Evolutionary conservation across 805 yeast genomes (phyloP).

Genomic region (Wickerhamomyces canadensis): DNA sequence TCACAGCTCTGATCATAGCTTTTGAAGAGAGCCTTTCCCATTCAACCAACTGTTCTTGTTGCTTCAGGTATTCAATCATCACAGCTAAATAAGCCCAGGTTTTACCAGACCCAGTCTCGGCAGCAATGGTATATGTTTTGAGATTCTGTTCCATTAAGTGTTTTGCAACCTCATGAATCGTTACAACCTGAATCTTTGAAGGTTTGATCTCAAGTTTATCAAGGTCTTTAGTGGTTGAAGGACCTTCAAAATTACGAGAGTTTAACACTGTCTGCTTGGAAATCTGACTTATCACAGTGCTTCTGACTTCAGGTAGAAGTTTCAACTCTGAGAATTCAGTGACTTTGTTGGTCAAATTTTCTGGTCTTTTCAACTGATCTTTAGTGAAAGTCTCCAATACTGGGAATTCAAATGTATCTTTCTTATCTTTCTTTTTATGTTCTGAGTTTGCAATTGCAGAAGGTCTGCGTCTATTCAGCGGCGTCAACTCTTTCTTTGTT

Average conservation of each 20-base stretch:
- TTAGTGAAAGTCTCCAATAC: slow-evolving; percentile 23
- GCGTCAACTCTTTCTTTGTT: not conserved
- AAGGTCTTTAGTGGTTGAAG: slow-evolving; percentile 7
- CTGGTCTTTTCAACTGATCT: slow-evolving; percentile 28
- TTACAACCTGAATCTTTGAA: slow-evolving; percentile 79
- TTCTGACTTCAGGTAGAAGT: slow-evolving; percentile 61
- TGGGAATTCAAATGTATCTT: slow-evolving; percentile 13
- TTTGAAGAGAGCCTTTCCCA: slow-evolving; percentile 30
- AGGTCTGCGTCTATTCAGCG: not conserved
- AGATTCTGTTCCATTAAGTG: slow-evolving; percentile 33
- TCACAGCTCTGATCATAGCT: slow-evolving; percentile 57
- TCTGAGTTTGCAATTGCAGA: not conserved
- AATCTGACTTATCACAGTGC: slow-evolving; percentile 51
- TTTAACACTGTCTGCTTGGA: slow-evolving; percentile 37
- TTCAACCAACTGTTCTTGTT: slow-evolving; percentile 36
- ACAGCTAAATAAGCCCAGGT: slow-evolving; percentile 90
- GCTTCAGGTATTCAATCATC: slow-evolving; percentile 58
- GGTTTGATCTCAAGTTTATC: slow-evolving; percentile 35
- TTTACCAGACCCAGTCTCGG: slow-evolving; percentile 96
- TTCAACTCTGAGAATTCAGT: slow-evolving; percentile 60
- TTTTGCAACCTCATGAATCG: slow-evolving; percentile 39
- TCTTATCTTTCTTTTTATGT: not conserved
- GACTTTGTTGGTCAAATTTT: slow-evolving; percentile 44
- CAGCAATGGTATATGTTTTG: slow-evolving; percentile 75
- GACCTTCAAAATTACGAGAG: slow-evolving; percentile 20